Base-by-base conservation (phyloP, 192 early-diverging fungal genomes). In the Coemansia sp. region DNA sequence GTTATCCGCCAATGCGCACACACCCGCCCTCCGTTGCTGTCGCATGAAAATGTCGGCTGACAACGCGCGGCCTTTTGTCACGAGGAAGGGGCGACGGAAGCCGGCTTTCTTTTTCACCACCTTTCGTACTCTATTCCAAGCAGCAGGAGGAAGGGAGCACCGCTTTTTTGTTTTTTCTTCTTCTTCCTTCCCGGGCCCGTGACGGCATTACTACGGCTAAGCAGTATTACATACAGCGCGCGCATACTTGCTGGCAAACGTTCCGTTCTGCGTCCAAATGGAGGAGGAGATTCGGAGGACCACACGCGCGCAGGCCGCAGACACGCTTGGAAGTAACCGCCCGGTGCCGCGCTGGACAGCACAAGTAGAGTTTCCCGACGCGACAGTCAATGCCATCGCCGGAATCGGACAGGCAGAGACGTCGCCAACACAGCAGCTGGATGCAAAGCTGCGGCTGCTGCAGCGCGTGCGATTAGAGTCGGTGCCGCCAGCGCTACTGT, bases 391-490 rank as follows among this genome's bases (percentile, higher is more conserved):
- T n/a, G 71, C 71, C 43, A 67, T 64, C 0, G 71, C 61, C 4
- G 71, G 61, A 18, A 61, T 73, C 39, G 38, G 26, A 12, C 65
- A 61, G 8, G 15, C 50, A 16, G 53, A 53, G 49, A 5, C 49
- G 7, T n/a, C 3, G 2, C 41, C 49, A 7, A 12, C 59, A 15
- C 48, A 16, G 57, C 59, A 64, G 18, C 64, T 67, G 47, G 65
- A 58, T 44, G 69, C 68, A 52, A 67, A 68, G 41, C 70, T 83
- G 16, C 72, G 67, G 32, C 54, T 83, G 39, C 75, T 83, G 26
- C 58, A 63, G 3, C 26, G 21, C 11, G 50, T 77, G 0, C 9
- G 38, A 3, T 18, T 83, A 37, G 57, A 43, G 23, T 58, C 75
- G 11, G 67, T 83, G 19, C 75, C 81, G 11, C 53, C 72, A 3